A percentile compares a stretch with the other conserved stretches of the same genome.
Conservation (phyloP, 805 yeast genomes). For the Ogataea minuta region DNA sequence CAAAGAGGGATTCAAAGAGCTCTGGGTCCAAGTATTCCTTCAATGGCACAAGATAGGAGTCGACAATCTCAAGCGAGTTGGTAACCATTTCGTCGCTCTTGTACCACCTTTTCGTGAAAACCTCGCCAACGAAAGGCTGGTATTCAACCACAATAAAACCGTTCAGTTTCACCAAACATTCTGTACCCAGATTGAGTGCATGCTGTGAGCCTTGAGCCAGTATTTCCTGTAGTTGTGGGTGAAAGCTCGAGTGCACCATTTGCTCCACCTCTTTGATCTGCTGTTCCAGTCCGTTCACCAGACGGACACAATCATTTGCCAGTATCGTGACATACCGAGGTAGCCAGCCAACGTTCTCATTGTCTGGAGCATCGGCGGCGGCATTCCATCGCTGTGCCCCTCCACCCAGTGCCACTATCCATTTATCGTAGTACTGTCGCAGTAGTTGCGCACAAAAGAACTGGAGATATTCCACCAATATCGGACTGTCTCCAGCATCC, state of each 20-base stretch:
- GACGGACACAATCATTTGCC: conserved; percentile 32
- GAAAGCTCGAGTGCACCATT: conserved; percentile 25
- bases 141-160: conserved; percentile 28
- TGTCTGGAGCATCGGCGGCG: conserved; percentile 11
- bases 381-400: conserved; percentile 21
- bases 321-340: conserved; percentile 32
- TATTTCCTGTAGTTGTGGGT: conserved; percentile 21
- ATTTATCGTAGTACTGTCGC: conserved; percentile 21
- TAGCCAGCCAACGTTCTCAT: conserved; percentile 27
- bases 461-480: conserved; percentile 24
- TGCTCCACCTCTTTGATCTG: conserved; percentile 22
- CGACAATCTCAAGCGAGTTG: conserved; percentile 28
- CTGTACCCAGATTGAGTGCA: conserved; percentile 26
- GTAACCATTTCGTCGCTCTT: conserved; percentile 26
- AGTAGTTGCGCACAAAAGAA: conserved; percentile 26
- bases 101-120: conserved; percentile 32
- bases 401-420: conserved; percentile 21
- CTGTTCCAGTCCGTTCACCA: conserved; percentile 30
- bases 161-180: conserved; percentile 28
- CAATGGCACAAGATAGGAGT: conserved; percentile 29
- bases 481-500: conserved; percentile 36
- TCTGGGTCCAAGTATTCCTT: conserved; percentile 31
- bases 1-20: conserved; percentile 31
- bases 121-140: conserved; percentile 21
- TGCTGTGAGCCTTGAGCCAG: conserved; percentile 21